These are phyloP conservation scores for Kuraishia molischiana DNA, from an alignment of 805 yeast genomes.

Conservation along the genomic window DNA sequence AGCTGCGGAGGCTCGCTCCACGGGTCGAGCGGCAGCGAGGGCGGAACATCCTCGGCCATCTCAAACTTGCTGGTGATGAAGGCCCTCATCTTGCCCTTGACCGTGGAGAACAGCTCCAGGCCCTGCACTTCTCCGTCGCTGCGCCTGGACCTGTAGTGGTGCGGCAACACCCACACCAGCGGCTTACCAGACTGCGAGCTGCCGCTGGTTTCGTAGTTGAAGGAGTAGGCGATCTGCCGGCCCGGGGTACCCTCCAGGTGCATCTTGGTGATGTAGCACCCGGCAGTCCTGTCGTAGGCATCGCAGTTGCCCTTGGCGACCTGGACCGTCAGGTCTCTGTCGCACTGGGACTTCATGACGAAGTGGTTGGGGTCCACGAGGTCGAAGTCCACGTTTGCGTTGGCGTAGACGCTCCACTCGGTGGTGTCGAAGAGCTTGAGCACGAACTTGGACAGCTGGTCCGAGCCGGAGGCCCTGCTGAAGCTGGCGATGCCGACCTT, in stretches of 20 bases:
- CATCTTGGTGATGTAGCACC: slow-evolving; percentile 29
- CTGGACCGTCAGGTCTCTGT: slow-evolving; percentile 23
- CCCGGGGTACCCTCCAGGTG: background rate
- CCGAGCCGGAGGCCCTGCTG: slow-evolving; percentile 24
- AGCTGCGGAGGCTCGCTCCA: slow-evolving; percentile 36
- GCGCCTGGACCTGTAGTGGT: slow-evolving; percentile 19
- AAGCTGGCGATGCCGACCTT: slow-evolving; percentile 55
- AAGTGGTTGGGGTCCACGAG: slow-evolving; percentile 11
- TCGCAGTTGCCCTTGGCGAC: slow-evolving; percentile 7
- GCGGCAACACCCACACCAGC: slow-evolving; percentile 43
- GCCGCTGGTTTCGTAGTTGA: slow-evolving; percentile 34
- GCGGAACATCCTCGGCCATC: slow-evolving; percentile 16
- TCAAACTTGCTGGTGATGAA: slow-evolving; percentile 23
- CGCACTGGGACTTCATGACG: slow-evolving; percentile 17
- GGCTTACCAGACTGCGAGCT: slow-evolving; percentile 26
- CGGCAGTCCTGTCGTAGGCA: slow-evolving; percentile 45
- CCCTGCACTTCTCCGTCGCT: slow-evolving; percentile 2
- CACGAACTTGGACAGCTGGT: slow-evolving; percentile 40
- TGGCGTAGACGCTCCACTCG: slow-evolving; percentile 60
- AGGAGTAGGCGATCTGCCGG: slow-evolving; percentile 20
- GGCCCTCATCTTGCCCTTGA: slow-evolving; percentile 44
- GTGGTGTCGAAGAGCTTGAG: slow-evolving; percentile 43
- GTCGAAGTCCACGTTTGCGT: slow-evolving; percentile 12
- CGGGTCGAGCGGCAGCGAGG: slow-evolving; percentile 37
- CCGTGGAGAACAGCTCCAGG: slow-evolving; percentile 36